Evolutionary conservation across 495 filamentous ascomycete species (phyloP), one percentile per base, ranked within the genome.

Genomic region (Daldinia childiae): DNA sequence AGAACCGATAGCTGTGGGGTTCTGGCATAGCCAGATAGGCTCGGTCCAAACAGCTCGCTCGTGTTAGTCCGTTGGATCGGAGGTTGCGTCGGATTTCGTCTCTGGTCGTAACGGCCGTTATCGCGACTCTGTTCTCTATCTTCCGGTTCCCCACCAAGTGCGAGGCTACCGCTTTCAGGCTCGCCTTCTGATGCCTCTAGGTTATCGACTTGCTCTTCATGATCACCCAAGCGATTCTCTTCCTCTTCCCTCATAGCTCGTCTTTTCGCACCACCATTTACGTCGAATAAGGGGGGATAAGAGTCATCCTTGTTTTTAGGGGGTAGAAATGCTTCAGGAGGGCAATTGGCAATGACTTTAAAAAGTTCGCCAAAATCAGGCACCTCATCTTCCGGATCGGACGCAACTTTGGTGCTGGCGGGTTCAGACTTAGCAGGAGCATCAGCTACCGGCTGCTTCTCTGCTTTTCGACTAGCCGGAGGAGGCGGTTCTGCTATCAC

Each of bases 81-180:
- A 0, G 90, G 90, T 72, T 92, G 92, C 26, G 92, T 87, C 43
- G 86, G 87, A 52, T 82, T 73, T 45, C 84, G 80, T 72, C 81
- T 81, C 19, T 81, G 79, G 48, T 86, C 81, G 32, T 80, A 85
- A 12, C 85, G 84, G 66, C 88, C 84, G 26, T 80, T 71, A 51
- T 88, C 85, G 43, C 86, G 86, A 50, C 74, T 75, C 45, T 79
- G 82, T 12, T 87, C 87, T 64, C 86, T 85, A 71, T 93, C 93
- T 73, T 98, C 94, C 0, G 94, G 94, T 73, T 97, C 94, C 8
- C 94, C 94, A 59, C 94, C 94, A 17, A 98, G 85, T 60, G 95
- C 93, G 36, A 96, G 84, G 75, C 94, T 98, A 11, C 83, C 83
- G 52, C 93, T 92, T 74, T 93, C 93, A 3, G 89, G 88, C 51